A percentile compares a stretch with the other conserved stretches of the same genome.
Evolutionary conservation across 2,329 filamentous ascomycete species (phyloP).

Genomic region (Colletotrichum godetiae): DNA sequence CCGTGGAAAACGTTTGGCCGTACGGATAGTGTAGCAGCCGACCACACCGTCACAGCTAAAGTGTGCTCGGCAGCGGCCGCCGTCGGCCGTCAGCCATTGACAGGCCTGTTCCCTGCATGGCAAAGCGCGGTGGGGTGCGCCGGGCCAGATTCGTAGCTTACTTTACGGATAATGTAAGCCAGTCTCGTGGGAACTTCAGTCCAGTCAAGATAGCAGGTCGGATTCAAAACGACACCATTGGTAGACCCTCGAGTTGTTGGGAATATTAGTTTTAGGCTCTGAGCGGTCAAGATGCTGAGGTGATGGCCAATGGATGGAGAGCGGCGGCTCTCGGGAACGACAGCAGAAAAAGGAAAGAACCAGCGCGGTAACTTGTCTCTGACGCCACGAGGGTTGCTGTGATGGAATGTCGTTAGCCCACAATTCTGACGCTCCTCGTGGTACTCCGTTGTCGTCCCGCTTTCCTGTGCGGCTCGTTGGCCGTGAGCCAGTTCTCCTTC

Average conservation of each 20-base stretch:
- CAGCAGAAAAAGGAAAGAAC: conserved; percentile 4
- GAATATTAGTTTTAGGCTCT: background rate
- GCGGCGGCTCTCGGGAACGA: background rate
- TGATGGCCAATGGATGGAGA: background rate
- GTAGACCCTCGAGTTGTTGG: conserved; percentile 1
- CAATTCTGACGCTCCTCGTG: background rate
- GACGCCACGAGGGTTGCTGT: conserved; percentile 10
- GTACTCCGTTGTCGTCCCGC: conserved; percentile 1
- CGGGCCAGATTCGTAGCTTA: background rate
- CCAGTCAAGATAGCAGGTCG: background rate
- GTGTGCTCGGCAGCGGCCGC: conserved; percentile 15
- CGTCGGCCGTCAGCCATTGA: conserved; percentile 3
- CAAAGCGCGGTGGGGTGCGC: background rate
- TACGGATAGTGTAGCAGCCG: conserved; percentile 16
- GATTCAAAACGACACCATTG: background rate
- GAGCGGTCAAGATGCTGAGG: conserved; percentile 4
- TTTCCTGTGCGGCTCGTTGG: conserved; percentile 1
- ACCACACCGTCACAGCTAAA: background rate
- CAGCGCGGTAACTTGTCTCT: background rate
- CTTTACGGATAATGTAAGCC: conserved; percentile 14
- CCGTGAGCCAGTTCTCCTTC: background rate
- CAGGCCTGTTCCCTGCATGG: conserved; percentile 7
- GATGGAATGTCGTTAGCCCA: conserved; percentile 14
- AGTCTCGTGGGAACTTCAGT: conserved; percentile 4
- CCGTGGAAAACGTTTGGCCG: conserved; percentile 1